Base-by-base conservation (phyloP, 768 basidiomycete species). In the Boletus patriciae region DNA sequence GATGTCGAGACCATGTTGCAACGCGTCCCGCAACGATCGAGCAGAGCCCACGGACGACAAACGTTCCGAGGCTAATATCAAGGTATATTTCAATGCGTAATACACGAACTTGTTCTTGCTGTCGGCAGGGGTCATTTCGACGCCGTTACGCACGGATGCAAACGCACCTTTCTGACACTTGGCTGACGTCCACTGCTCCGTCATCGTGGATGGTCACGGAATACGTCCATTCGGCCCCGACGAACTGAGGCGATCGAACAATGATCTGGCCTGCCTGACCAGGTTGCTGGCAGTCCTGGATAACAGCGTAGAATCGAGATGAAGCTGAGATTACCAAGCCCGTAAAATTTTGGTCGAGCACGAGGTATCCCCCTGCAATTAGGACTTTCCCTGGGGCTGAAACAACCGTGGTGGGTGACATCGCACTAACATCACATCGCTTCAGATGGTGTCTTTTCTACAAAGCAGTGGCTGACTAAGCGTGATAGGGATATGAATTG, bases 341-440 rank as follows among this genome's bases (percentile, higher is more conserved):
- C 31, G 88, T 84, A 69, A 91, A 93, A 7, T 80, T 75, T 19
- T 84, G 87, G 73, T 98, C 94, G 59, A 98, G 88, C 29, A 99
- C 93, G 61, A 99, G 90, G 76, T 98, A 99, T 2, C 97, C 97
- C 3, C 97, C 97, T 11, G 95, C 93, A 52, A 97, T 72, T 53
- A 99, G 82, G 49, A 97, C 95, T 74, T 99, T 99, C 59, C 96
- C 96, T 11, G 96, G 92, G 1, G 94, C 84, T 34, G 95, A 98
- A 58, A 97, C 83, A 50, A 89, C 81, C 31, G 90, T 92, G 46
- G 81, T 69, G 65, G 65, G 66, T 61, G 75, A 59, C 80, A 83
- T 84, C 54, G 52, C 60, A 16, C 44, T 19, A 31, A n/a, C 37
- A 34, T 29, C 18, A 50, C 29, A 38, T 58, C 34, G 31, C 6